phyloP scores from a whole-genome alignment of 2,329 filamentous ascomycete genomes.

The Pleoardoris graminearum region DNA sequence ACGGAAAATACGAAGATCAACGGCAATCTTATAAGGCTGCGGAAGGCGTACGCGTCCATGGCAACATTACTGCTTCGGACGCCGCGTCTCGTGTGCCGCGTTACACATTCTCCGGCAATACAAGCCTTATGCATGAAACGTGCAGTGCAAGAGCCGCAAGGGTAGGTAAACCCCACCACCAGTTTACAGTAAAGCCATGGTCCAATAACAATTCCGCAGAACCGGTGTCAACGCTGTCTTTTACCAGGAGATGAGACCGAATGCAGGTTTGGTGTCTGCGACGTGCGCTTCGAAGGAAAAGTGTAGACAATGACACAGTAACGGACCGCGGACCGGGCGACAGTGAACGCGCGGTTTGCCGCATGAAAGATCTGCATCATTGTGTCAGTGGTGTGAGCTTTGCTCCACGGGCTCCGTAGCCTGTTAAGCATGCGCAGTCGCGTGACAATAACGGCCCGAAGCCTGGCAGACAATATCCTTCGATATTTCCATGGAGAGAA shows the following conservation, averaged over 20 bases:
- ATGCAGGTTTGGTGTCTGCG: neutral
- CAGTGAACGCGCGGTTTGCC: neutral
- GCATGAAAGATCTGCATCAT: neutral
- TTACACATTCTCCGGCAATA: conserved; percentile 18
- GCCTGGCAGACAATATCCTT: too few species aligned
- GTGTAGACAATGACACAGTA: neutral
- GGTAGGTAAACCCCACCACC: conserved; percentile 16
- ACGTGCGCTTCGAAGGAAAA: too few species aligned
- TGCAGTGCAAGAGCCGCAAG: conserved; percentile 27
- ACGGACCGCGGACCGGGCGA: neutral
- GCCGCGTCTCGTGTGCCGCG: conserved; percentile 27
- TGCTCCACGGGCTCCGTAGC: neutral
- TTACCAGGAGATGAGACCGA: neutral
- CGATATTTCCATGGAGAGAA: too few species aligned
- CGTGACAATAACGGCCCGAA: too few species aligned
- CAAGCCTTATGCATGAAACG: conserved; percentile 35
- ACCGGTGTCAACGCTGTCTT: neutral
- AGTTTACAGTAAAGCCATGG: conserved; percentile 17
- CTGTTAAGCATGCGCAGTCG: neutral
- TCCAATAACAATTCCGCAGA: conserved; percentile 6
- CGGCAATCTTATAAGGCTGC: conserved; percentile 18
- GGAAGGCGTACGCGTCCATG: conserved; percentile 26
- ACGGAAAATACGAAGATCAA: neutral
- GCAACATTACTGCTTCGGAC: conserved; percentile 18
- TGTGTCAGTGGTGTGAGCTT: neutral